Conservation (phyloP, 2,329 filamentous ascomycete genomes). For the Hirsutella minnesotensis region DNA sequence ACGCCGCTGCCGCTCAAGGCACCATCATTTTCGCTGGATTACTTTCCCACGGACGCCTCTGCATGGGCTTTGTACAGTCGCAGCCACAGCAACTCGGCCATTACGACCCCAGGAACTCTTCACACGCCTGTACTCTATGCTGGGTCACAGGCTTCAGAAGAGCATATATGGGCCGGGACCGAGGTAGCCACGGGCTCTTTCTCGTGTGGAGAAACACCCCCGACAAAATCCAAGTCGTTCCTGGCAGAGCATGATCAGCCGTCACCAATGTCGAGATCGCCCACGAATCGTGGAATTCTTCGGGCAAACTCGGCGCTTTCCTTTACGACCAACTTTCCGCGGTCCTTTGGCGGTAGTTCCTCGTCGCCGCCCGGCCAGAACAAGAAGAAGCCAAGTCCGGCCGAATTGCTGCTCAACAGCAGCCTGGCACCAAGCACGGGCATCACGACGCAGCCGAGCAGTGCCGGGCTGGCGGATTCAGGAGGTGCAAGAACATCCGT, state of each 20-base stretch:
- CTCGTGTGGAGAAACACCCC: conserved; percentile 51
- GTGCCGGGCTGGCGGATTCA: conserved; percentile 32
- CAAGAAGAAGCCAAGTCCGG: conserved; percentile 48
- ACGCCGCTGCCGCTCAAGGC: conserved; percentile 54
- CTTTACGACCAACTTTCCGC: conserved; percentile 43
- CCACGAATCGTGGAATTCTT: conserved; percentile 40
- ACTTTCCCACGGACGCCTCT: conserved; percentile 47
- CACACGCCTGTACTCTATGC: conserved; percentile 43
- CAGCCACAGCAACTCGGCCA: conserved; percentile 40
- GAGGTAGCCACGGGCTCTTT: conserved; percentile 46
- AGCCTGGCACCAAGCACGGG: conserved; percentile 36
- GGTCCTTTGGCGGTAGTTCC: conserved; percentile 25
- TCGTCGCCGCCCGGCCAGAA: conserved; percentile 31
- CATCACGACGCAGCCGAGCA: conserved; percentile 38
- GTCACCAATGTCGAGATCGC: conserved; percentile 47
- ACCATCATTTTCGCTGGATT: conserved; percentile 54
- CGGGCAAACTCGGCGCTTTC: conserved; percentile 43
- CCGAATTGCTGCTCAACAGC: conserved; percentile 44
- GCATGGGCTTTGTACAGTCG: conserved; percentile 40
- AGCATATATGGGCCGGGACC: conserved; percentile 33
- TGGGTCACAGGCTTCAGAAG: conserved; percentile 46
- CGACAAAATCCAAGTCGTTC: conserved; percentile 35
- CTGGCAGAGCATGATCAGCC: conserved; percentile 32
- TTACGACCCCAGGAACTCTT: conserved; percentile 44
- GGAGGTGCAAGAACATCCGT: conserved; percentile 37